Evolutionary conservation across 352 stramenopile genomes (phyloP), one percentile per base, ranked within the genome.

Genomic region (Aphanomyces euteiches): DNA sequence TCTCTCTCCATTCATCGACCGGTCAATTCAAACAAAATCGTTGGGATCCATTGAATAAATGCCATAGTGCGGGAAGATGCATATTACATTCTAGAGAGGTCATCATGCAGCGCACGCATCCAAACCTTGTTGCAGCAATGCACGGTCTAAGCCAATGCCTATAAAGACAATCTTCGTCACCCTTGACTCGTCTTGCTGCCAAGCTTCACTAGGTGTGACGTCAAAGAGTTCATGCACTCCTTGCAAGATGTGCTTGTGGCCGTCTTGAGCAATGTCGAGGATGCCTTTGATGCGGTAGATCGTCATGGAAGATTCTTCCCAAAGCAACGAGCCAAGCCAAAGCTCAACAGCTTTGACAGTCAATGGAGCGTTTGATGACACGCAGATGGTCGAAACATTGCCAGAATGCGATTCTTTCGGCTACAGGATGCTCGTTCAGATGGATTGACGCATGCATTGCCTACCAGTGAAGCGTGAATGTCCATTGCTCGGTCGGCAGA

Each of bases 151-250:
- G 12, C 41, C 41, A 17, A 67, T 17, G 3, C 64, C 64, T 12
- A 70, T 70, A 21, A 70, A 64, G 5, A 70, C 47, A 34, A 70
- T 59, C 21, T 70, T 60, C 4, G 64, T 70, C 8, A 41, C 21
- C 15, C 47, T 47, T 40, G 48, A 21, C 36, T 60, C 64, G 13
- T 70, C 64, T 13, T 19, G 12, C 13, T 12, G 19, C 64, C 64
- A 70, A 7, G 13, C 12, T 45, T 60, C 64, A 45, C 50, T 64
- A 0, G 64, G 47, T 21, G 64, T 54, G 12, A 93, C 79, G 47
- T 92, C 84, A 57, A 92, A 93, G 17, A 92, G 70, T 66, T 93
- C 84, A 57, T 92, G 84, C 43, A 93, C 86, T n/a, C 83, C 86
- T 64, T 93, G 86, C 36, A 93, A 73, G 21, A 93, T 88, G 58